Conservation (phyloP, 495 filamentous ascomycete species). For the Arthonia radiata region DNA sequence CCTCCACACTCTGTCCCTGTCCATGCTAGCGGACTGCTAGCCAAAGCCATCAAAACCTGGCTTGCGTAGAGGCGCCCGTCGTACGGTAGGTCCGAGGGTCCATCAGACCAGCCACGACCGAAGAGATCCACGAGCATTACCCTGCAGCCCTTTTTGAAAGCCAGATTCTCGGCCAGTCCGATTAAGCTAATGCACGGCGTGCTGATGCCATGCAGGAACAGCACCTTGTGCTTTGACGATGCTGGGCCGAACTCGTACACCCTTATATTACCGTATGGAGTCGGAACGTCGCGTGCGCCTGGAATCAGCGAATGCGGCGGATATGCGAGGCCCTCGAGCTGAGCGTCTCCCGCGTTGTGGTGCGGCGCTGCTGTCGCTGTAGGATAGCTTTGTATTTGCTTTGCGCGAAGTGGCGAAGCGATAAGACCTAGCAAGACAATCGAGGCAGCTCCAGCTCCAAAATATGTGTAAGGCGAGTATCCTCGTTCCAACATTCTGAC, state of each 20-base stretch:
- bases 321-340: slow-evolving; percentile 33
- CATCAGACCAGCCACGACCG: slow-evolving; percentile 55
- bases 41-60: slow-evolving; percentile 46
- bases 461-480: no score
- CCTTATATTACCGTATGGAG: slow-evolving; percentile 54
- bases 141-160: slow-evolving; percentile 47
- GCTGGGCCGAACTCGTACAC: slow-evolving; percentile 86
- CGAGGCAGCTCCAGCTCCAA: no score
- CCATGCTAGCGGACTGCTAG: slow-evolving; percentile 48
- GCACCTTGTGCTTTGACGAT: slow-evolving; percentile 40
- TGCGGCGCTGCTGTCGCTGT: no score
- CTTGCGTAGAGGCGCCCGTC: slow-evolving; percentile 49
- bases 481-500: no score
- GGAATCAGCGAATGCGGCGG: slow-evolving; percentile 44
- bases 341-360: slow-evolving; percentile 19
- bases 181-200: slow-evolving; percentile 56
- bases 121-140: slow-evolving; percentile 58
- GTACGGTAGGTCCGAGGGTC: slow-evolving; percentile 39
- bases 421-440: no score
- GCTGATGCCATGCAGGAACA: slow-evolving; percentile 68
- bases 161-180: slow-evolving; percentile 40
- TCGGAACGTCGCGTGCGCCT: slow-evolving; percentile 45
- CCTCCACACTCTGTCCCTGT: slow-evolving; percentile 16
- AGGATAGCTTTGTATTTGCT: no score
- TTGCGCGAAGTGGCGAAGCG: no score